These are phyloP conservation scores for Hirsutella minnesotensis DNA, from an alignment of 2,329 filamentous ascomycete species.

Conservation along the genomic window DNA sequence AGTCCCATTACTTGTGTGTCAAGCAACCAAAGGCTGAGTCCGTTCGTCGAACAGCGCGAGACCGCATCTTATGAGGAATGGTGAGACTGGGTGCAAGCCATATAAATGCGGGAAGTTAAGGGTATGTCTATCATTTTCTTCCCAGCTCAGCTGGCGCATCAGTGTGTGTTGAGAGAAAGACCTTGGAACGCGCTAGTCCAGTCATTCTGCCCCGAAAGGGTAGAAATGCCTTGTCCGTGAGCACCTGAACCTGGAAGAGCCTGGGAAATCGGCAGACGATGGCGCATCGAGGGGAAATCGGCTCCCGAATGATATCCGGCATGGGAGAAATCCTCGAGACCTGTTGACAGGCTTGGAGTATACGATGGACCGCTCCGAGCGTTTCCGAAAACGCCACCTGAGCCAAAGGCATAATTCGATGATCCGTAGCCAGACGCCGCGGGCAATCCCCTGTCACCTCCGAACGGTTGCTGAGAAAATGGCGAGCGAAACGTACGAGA, in stretches of 20 bases:
- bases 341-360: slow-evolving; percentile 14
- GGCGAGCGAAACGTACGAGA: slow-evolving; percentile 29
- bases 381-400: slow-evolving; percentile 20
- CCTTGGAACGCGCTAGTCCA: slow-evolving; percentile 58
- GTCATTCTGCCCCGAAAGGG: slow-evolving; percentile 37
- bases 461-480: slow-evolving; percentile 27
- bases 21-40: no score
- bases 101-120: no score
- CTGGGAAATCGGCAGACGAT: slow-evolving; percentile 32
- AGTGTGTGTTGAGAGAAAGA: slow-evolving; percentile 57
- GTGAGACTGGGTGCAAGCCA: no score
- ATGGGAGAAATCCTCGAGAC: slow-evolving; percentile 17
- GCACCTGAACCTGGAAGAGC: slow-evolving; percentile 21
- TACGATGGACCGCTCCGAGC: slow-evolving; percentile 18
- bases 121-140: no score
- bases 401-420: slow-evolving; percentile 22
- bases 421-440: slow-evolving; percentile 22
- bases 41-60: no score
- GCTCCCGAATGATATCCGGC: slow-evolving; percentile 21
- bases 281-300: slow-evolving; percentile 35
- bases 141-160: slow-evolving; percentile 11
- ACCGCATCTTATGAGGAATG: no score
- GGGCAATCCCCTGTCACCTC: slow-evolving; percentile 27
- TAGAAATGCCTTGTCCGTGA: slow-evolving; percentile 25
- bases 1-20: no score